Percentiles rank a stretch among this genome's conserved stretches.
These are phyloP conservation scores for Royoungia palumana DNA, from an alignment of 768 basidiomycete species.

Conservation along the genomic window DNA sequence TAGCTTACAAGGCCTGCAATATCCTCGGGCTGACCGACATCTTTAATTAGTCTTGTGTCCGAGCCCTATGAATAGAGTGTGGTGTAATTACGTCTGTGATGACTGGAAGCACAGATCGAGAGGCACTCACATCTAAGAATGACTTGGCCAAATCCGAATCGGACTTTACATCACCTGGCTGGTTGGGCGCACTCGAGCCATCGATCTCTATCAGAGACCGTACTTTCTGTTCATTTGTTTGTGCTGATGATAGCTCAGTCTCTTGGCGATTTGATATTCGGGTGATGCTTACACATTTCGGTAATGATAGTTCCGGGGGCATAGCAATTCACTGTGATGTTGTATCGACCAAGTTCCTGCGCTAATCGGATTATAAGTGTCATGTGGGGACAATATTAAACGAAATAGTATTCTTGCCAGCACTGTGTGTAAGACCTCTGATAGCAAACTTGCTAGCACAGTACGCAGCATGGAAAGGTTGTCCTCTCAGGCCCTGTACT, in stretches of 20 bases:
- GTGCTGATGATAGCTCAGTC: background rate
- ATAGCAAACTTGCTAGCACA: conserved; percentile 40
- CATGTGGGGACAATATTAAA: background rate
- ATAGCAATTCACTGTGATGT: conserved; percentile 41
- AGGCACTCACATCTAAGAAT: conserved; percentile 2
- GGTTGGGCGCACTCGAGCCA: too few species aligned
- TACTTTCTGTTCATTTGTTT: too few species aligned
- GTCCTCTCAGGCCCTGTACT: conserved; percentile 2
- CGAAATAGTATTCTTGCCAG: conserved; percentile 23
- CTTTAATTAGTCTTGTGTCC: conserved; percentile 4
- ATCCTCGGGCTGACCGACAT: conserved; percentile 30
- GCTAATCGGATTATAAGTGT: conserved; percentile 1
- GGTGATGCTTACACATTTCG: conserved; percentile 25
- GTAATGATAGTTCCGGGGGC: conserved; percentile 36
- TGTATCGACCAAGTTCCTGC: conserved; percentile 31
- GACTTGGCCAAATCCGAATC: conserved; percentile 1
- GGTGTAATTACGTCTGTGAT: background rate
- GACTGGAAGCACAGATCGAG: background rate
- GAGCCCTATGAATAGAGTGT: background rate
- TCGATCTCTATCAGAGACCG: too few species aligned
- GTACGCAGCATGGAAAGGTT: conserved; percentile 21
- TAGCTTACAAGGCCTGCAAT: conserved; percentile 36
- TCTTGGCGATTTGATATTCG: background rate
- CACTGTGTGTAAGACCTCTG: conserved; percentile 39
- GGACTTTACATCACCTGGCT: background rate